Conservation (phyloP, 768 basidiomycete species). For the Leccinum fibrillosum region DNA sequence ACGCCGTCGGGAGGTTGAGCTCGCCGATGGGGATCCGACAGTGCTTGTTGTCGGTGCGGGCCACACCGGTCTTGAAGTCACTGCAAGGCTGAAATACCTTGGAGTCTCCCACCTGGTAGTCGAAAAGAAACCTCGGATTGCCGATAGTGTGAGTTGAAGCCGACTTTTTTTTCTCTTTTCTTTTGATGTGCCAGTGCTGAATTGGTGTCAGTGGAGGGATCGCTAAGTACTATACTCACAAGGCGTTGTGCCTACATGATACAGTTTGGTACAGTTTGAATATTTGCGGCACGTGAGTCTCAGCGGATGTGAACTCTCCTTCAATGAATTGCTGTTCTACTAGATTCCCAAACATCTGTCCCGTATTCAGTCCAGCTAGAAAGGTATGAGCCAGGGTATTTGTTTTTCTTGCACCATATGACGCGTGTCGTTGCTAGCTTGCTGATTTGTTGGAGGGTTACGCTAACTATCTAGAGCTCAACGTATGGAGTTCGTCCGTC, state of each 20-base stretch:
- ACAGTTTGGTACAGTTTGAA: conserved; percentile 51
- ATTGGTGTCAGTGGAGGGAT: conserved; percentile 42
- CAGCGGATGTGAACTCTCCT: background rate
- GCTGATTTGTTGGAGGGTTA: conserved; percentile 67
- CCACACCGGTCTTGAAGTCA: conserved; percentile 62
- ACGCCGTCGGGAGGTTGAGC: conserved; percentile 42
- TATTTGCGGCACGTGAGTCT: conserved; percentile 43
- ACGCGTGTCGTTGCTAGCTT: conserved; percentile 36
- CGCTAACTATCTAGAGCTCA: conserved; percentile 54
- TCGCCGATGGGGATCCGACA: conserved; percentile 47
- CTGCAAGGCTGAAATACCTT: conserved; percentile 62
- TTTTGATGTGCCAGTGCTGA: too few species aligned
- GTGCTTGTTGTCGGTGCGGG: conserved; percentile 66
- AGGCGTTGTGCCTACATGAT: conserved; percentile 55
- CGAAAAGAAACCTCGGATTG: conserved; percentile 50
- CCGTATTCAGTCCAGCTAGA: conserved; percentile 45
- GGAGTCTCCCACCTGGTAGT: conserved; percentile 56
- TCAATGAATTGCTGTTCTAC: conserved; percentile 22
- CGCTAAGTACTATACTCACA: conserved; percentile 38
- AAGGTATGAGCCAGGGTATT: conserved; percentile 34
- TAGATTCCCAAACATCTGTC: conserved; percentile 36
- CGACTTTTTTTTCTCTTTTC: background rate
- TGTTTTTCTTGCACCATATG: background rate
- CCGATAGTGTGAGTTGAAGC: conserved; percentile 37
- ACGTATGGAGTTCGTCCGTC: conserved; percentile 56